Evolutionary conservation across 768 basidiomycete genomes (phyloP), one percentile per base, ranked within the genome.

Genomic region (Rhizopogon rudus): DNA sequence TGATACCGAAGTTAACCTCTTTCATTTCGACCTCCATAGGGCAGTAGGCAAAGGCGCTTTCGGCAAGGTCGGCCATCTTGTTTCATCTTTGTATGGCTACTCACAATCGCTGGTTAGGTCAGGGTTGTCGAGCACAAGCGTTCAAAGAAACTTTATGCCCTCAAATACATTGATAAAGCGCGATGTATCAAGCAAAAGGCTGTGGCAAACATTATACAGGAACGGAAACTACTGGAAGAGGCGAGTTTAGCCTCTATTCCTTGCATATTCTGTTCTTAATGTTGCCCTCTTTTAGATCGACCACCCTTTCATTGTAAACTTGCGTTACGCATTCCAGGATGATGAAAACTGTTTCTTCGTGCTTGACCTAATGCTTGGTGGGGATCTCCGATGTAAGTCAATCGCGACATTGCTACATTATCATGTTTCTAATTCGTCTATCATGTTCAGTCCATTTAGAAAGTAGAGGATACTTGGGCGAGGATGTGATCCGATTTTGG

Each of bases 301-400:
- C 68, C 91, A 94, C 65, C 84, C 91, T 20, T 95, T 92, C 67
- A 74, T 95, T 44, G 90, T 92, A 57, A 95, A 95, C 70, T 69
- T 96, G 61, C 87, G 92, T 39, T 97, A 95, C 67, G 95, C 95
- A 5, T 98, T 98, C 70, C 95, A 98, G 69, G 95, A 98, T 66
- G 95, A 97, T 62, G 87, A 91, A 61, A 96, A 97, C 69, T 96
- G 96, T 65, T 98, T 98, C 78, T 97, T 98, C 73, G 94, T 98
- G 6, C 76, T 98, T 54, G 96, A 98, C 70, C 81, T 98, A 46
- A 97, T 97, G 94, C 77, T 97, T 1, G 95, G 95, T 31, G 95
- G 95, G 10, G 93, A 98, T 72, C 73, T 98, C 63, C 82, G 95
- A 71, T 90, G 87, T 98, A 65, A 65, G 94, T 73, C 13, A 40